These are phyloP conservation scores for Daedalea quercina DNA, from an alignment of 768 basidiomycete genomes.

Conservation along the genomic window DNA sequence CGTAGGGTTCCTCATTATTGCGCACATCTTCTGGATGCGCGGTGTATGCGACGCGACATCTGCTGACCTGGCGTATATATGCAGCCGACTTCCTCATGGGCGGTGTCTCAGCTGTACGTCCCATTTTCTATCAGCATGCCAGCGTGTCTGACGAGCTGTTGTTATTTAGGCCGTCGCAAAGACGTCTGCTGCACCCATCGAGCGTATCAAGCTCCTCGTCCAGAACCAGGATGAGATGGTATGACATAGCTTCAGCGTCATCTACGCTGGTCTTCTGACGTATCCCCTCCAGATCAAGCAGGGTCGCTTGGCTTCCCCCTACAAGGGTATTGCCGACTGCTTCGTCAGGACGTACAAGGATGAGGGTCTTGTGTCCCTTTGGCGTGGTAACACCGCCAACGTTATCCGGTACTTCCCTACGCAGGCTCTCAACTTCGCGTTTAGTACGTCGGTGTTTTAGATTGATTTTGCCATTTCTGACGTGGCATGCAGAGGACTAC, in stretches of 20 bases:
- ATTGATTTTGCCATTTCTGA: conserved; percentile 7
- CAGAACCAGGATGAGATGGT: conserved; percentile 99
- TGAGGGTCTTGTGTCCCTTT: conserved; percentile 92
- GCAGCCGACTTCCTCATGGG: conserved; percentile 94
- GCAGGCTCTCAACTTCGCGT: conserved; percentile 99
- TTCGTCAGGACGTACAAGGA: conserved; percentile 89
- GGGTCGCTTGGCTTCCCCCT: conserved; percentile 92
- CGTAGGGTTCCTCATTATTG: conserved; percentile 23
- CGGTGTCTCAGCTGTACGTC: conserved; percentile 83
- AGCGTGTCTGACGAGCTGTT: conserved; percentile 16
- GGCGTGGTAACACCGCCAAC: conserved; percentile 99
- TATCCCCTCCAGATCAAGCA: conserved; percentile 79
- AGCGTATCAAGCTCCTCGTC: conserved; percentile 97
- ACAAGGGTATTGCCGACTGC: conserved; percentile 95
- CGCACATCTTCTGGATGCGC: not conserved
- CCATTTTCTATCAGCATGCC: not conserved
- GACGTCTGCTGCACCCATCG: conserved; percentile 98
- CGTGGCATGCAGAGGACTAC: conserved; percentile 71
- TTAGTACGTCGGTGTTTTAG: conserved; percentile 60
- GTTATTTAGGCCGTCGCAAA: conserved; percentile 85
- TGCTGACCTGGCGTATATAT: conserved; percentile 28
- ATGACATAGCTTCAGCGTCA: conserved; percentile 11
- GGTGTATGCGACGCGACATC: not conserved
- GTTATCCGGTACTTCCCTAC: conserved; percentile 99
- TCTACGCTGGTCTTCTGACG: not conserved